Percentiles rank a stretch among this genome's conserved stretches.
Evolutionary conservation across 2,329 filamentous ascomycete species (phyloP).

Genomic region (Penicillium italicum): DNA sequence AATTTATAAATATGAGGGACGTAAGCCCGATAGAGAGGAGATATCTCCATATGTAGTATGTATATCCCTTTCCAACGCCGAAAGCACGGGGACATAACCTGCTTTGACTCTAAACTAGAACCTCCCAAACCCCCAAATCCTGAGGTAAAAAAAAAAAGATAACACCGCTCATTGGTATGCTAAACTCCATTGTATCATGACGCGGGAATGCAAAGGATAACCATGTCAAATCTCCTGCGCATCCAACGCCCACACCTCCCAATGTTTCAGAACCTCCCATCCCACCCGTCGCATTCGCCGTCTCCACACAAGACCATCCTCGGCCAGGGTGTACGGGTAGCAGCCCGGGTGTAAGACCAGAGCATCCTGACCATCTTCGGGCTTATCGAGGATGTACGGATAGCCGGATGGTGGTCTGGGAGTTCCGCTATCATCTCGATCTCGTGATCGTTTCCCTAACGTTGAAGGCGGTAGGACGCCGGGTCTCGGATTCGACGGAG

Average conservation of each 20-base stretch:
- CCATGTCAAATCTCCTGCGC: slow-evolving; percentile 31
- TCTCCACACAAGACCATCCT: slow-evolving; percentile 29
- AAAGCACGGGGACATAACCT: background rate
- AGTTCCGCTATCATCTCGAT: slow-evolving; percentile 12
- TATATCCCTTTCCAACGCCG: background rate
- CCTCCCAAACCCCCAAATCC: background rate
- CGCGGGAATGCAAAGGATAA: background rate
- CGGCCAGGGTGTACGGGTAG: slow-evolving; percentile 9
- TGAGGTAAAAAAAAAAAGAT: background rate
- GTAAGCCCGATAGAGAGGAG: background rate
- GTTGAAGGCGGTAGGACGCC: slow-evolving; percentile 14
- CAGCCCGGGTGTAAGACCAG: background rate
- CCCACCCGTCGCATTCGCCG: slow-evolving; percentile 36
- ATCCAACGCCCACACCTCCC: slow-evolving; percentile 46
- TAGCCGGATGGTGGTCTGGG: background rate
- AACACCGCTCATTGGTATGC: background rate
- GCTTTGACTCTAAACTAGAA: background rate
- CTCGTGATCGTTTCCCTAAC: slow-evolving; percentile 27
- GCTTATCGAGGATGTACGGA: background rate
- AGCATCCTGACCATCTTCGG: background rate
- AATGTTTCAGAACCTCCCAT: slow-evolving; percentile 42
- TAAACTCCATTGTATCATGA: background rate
- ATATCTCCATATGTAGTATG: background rate
- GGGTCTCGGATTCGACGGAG: background rate
- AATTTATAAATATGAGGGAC: background rate